phyloP scores from a whole-genome alignment of 768 basidiomycete species.

The Suillus subaureus region DNA sequence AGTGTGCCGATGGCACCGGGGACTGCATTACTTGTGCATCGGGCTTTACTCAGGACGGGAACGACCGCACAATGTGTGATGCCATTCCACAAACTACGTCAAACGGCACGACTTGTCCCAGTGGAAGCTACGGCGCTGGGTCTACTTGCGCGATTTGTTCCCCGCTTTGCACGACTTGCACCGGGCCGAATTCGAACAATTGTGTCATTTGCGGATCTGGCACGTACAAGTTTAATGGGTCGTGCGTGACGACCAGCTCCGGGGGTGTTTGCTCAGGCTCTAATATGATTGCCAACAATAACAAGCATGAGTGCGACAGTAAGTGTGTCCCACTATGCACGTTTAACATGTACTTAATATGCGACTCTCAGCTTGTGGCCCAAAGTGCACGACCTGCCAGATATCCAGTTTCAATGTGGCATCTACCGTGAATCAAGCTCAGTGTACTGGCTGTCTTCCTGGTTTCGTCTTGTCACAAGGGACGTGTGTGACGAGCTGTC shows the following conservation, averaged over 20 bases:
- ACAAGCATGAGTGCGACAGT: constrained; percentile 86
- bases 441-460: constrained; percentile 80
- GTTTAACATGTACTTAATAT: constrained; percentile 10
- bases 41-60: constrained; percentile 69
- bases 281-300: constrained; percentile 75
- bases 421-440: constrained; percentile 63
- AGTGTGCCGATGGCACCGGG: constrained; percentile 70
- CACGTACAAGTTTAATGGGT: constrained; percentile 64
- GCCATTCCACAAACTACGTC: constrained; percentile 51
- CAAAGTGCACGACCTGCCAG: constrained; percentile 78
- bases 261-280: constrained; percentile 77
- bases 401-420: constrained; percentile 71
- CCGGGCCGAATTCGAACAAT: constrained; percentile 63
- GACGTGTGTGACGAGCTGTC: constrained; percentile 70
- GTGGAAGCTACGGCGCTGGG: constrained; percentile 63
- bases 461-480: constrained; percentile 75
- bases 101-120: constrained; percentile 59
- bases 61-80: constrained; percentile 68
- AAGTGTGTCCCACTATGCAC: constrained; percentile 31
- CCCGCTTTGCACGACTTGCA: constrained; percentile 70
- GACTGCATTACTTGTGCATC: constrained; percentile 70
- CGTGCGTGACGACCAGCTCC: constrained; percentile 64
- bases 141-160: constrained; percentile 61
- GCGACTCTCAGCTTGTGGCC: constrained; percentile 63
- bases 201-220: constrained; percentile 72